Evolutionary conservation across 495 filamentous ascomycete genomes (phyloP).

Genomic region (Penicillium riverlandense): DNA sequence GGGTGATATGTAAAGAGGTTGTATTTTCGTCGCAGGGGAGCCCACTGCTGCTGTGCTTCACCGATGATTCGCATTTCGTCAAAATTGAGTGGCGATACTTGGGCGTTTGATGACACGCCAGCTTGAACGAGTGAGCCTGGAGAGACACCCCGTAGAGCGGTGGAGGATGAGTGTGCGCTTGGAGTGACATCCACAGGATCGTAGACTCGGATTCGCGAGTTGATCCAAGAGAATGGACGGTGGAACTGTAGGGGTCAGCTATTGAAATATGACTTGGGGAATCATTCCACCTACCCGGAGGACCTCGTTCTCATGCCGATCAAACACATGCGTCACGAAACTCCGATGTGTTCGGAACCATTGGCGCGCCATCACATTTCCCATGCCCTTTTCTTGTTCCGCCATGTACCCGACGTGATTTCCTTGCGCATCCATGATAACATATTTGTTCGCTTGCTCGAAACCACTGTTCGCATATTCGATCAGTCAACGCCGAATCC

Average conservation of each 20-base stretch:
- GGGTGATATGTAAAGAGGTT: slow-evolving; percentile 53
- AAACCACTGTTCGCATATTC: slow-evolving; percentile 41
- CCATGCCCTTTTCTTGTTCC: slow-evolving; percentile 57
- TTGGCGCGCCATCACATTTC: slow-evolving; percentile 51
- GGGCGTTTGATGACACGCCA: slow-evolving; percentile 38
- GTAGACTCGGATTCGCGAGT: slow-evolving; percentile 56
- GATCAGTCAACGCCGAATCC: slow-evolving; percentile 1
- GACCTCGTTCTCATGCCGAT: slow-evolving; percentile 56
- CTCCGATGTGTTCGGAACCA: slow-evolving; percentile 59
- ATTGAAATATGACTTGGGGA: not conserved
- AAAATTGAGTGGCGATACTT: slow-evolving; percentile 44
- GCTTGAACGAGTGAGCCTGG: slow-evolving; percentile 36
- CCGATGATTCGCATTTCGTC: slow-evolving; percentile 59
- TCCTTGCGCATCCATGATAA: slow-evolving; percentile 64
- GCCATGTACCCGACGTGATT: slow-evolving; percentile 64
- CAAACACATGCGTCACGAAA: slow-evolving; percentile 67
- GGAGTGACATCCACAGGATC: slow-evolving; percentile 42
- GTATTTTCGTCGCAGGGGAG: slow-evolving; percentile 58
- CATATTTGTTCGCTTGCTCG: slow-evolving; percentile 67
- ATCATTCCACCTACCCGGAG: slow-evolving; percentile 38
- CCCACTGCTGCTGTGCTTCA: slow-evolving; percentile 64
- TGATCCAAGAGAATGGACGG: slow-evolving; percentile 63
- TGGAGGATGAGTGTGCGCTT: slow-evolving; percentile 28
- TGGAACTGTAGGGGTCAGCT: slow-evolving; percentile 41
- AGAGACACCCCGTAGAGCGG: slow-evolving; percentile 32